These are phyloP conservation scores for barley (Hordeum vulgare) DNA, from an alignment of 176 grass and related monocot species.

Conservation along the genomic window MorexV3_pseudomolecules_assembly NC_058519.1:54496205-54496704, in stretches of 20 bases:
- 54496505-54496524: conserved; percentile 42
- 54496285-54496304: conserved; percentile 37
- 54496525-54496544: conserved; percentile 75
- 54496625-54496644: conserved; percentile 48
- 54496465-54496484: conserved; percentile 59
- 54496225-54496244: conserved; percentile 7
- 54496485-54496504: conserved; percentile 63
- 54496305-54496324: conserved; percentile 31
- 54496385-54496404: conserved; percentile 38
- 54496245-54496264: not conserved
- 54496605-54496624: conserved; percentile 96
- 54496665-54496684: conserved; percentile 37
- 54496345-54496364: conserved; percentile 7
- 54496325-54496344: conserved; percentile 17
- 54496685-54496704: conserved; percentile 9
- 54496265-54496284: conserved; percentile 12
- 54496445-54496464: conserved; percentile 64
- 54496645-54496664: conserved; percentile 68
- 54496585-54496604: conserved; percentile 75
- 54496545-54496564: conserved; percentile 53
- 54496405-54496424: conserved; percentile 82
- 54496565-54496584: conserved; percentile 59
- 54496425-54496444: conserved; percentile 87
- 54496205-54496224: conserved; percentile 5
- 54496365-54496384: conserved; percentile 31